Base-by-base conservation (phyloP, 768 basidiomycete species). In the Artomyces pyxidatus region DNA sequence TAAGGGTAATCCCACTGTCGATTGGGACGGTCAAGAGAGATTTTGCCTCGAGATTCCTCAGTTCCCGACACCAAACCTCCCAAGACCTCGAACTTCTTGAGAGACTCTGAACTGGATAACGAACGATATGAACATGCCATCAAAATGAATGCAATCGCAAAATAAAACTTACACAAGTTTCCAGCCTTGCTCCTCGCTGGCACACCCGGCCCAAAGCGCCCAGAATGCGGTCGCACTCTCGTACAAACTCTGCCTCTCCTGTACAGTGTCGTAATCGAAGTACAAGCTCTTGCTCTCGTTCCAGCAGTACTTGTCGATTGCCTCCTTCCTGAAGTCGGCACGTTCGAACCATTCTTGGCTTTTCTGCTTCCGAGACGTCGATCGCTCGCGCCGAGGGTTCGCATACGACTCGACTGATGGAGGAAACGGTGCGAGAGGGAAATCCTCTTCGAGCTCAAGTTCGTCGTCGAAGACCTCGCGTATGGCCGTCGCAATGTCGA, bases 1-100 rank as follows among this genome's bases (percentile, higher is more conserved):
- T 86, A 86, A 72, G 92, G 95, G 66, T 93, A 94, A 64, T 94
- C 95, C 96, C 95, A 99, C 63, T 99, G 95, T 54, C 95, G 88
- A 69, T 97, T 97, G 14, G 95, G 95, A 42, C 96, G 77, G 60
- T 96, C 93, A 47, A 99, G 73, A 14, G 94, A 95, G 50, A 98
- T 94, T 65, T 88, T 88, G 47, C 95, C 95, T 50, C 95, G 79
- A 35, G 92, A 96, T 64, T 92, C 89, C 59, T 99, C 96, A 1
- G 95, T 98, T 37, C 95, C 95, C 17, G 92, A 92, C 14, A 96
- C 94, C 21, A 98, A 72, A 7, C 95, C 95, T 19, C 95, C 95
- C 4, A 94, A 78, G 21, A 90, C 95, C 63, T 99, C 95, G 55
- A 99, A 97, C 73, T 96, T 97, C 68, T 84, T 81, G 62, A 99